Base-by-base conservation (phyloP, 73 alveolate genomes). In the Paramecium bursaria region DNA sequence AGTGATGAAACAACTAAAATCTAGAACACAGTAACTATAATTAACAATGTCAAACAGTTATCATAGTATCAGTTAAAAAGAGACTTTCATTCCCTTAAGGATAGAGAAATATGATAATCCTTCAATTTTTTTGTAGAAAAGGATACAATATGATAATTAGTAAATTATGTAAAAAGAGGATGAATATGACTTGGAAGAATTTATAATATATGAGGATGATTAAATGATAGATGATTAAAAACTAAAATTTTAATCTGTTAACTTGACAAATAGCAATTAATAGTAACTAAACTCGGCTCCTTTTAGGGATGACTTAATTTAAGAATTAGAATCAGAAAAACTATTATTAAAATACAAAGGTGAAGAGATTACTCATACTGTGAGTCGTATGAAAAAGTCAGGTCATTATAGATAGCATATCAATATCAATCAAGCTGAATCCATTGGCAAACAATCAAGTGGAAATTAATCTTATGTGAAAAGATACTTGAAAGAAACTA, bases 401-500 rank as follows among this genome's bases (percentile, higher is more conserved):
- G n/a, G n/a, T n/a, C n/a, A n/a, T n/a, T n/a, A n/a, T n/a, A n/a
- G n/a, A n/a, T n/a, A n/a, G n/a, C n/a, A n/a, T n/a, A n/a, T n/a
- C n/a, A n/a, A n/a, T n/a, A n/a, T n/a, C n/a, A n/a, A n/a, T n/a
- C n/a, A n/a, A n/a, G n/a, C n/a, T n/a, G n/a, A n/a, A n/a, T n/a
- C n/a, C n/a, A n/a, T n/a, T n/a, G n/a, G n/a, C n/a, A n/a, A n/a
- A n/a, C n/a, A n/a, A n/a, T n/a, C n/a, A n/a, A n/a, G n/a, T n/a
- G n/a, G n/a, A n/a, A n/a, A n/a, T n/a, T n/a, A n/a, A n/a, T n/a
- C n/a, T n/a, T n/a, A n/a, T n/a, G n/a, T n/a, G n/a, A n/a, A 57
- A 57, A 57, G 76, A 57, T 57, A 57, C 13, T 30, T 57, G 50
- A 57, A 57, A 21, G 76, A 57, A 50, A n/a, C 33, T 57, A 57